phyloP scores from a whole-genome alignment of 2,329 filamentous ascomycete species.

The Arthrinium puccinioides region DNA sequence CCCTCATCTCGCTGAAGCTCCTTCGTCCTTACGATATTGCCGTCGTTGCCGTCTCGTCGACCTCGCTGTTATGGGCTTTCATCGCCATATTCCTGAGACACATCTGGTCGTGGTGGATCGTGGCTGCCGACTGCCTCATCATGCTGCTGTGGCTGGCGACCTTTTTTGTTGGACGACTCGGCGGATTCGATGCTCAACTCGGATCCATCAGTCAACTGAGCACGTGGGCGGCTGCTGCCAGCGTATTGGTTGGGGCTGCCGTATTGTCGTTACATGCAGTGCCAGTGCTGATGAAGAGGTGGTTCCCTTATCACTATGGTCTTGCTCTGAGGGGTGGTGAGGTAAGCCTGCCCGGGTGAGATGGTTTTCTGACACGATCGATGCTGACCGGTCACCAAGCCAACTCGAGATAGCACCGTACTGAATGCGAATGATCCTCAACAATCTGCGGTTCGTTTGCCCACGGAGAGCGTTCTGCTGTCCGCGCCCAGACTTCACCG shows the following conservation, averaged over 20 bases:
- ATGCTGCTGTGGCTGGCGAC: neutral
- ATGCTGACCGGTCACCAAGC: too few species aligned
- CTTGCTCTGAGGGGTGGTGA: too few species aligned
- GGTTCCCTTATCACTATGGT: neutral
- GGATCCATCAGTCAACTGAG: neutral
- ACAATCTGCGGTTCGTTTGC: neutral
- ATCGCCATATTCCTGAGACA: conserved; percentile 1
- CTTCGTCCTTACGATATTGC: conserved; percentile 2
- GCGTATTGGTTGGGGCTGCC: neutral
- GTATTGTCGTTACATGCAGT: neutral
- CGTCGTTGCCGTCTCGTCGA: neutral
- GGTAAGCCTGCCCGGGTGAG: too few species aligned
- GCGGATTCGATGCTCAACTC: conserved; percentile 1
- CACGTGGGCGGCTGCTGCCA: neutral
- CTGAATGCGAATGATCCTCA: neutral
- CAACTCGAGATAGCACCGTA: neutral
- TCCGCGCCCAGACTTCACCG: conserved; percentile 1
- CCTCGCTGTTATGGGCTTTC: neutral
- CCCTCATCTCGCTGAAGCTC: neutral
- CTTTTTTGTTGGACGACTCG: neutral
- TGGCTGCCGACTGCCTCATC: neutral
- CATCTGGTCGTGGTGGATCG: conserved; percentile 3
- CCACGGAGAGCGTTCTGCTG: conserved; percentile 2
- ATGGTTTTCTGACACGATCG: too few species aligned
- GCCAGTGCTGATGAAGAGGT: neutral